Evolutionary conservation across 1,139 yeast genomes (phyloP).

Genomic region (Scheffersomyces quercinus): DNA sequence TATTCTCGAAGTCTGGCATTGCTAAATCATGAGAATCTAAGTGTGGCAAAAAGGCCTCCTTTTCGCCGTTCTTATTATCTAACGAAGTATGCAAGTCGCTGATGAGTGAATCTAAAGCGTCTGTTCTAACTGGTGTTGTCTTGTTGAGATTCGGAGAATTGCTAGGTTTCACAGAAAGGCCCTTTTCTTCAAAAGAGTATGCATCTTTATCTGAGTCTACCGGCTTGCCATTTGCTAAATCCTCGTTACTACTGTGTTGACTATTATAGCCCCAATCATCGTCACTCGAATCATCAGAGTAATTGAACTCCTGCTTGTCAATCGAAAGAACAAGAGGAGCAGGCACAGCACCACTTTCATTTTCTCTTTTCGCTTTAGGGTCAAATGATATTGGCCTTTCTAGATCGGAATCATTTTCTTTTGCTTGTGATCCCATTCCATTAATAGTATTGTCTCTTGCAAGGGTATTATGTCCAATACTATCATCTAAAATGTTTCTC

Average conservation of each 20-base stretch:
- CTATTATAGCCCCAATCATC: conserved; percentile 33
- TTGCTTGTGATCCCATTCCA: too few species aligned
- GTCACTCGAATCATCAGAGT: conserved; percentile 12
- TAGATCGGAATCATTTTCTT: too few species aligned
- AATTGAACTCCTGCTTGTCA: conserved; percentile 16
- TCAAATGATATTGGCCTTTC: not conserved
- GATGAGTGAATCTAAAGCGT: conserved; percentile 38
- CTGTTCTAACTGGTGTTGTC: conserved; percentile 16
- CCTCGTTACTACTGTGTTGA: conserved; percentile 21
- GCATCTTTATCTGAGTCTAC: not conserved
- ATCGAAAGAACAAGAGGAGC: conserved; percentile 28
- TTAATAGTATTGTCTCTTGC: not conserved
- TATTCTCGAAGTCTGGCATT: conserved; percentile 30
- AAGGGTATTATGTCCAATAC: not conserved
- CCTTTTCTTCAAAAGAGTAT: not conserved
- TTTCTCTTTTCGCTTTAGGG: not conserved
- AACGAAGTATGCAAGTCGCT: conserved; percentile 35
- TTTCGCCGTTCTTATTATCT: conserved; percentile 8
- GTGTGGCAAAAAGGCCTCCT: conserved; percentile 17
- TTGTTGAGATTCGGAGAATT: not conserved
- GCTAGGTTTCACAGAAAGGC: not conserved
- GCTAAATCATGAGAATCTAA: conserved; percentile 24
- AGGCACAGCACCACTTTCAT: conserved; percentile 5
- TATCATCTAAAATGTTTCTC: not conserved
- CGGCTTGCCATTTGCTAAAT: conserved; percentile 2